Percentiles rank a stretch among this genome's conserved stretches.
Conservation (phyloP, 768 basidiomycete genomes). For the Mrakia gelida region DNA sequence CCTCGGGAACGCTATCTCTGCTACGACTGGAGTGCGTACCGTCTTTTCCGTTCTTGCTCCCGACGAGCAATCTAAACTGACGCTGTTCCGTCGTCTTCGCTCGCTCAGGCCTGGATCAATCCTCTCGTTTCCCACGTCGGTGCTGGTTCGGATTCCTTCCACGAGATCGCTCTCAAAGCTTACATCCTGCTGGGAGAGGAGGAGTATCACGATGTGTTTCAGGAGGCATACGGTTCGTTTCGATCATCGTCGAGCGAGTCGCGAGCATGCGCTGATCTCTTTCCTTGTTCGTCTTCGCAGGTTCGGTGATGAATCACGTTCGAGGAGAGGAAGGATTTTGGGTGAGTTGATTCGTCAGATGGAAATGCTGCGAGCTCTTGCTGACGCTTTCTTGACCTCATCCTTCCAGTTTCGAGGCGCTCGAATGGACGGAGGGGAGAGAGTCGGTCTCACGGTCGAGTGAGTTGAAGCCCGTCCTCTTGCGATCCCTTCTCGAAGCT, state of each 20-base stretch:
- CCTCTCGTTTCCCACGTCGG: conserved; percentile 48
- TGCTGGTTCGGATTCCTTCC: conserved; percentile 93
- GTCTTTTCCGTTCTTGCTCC: no score
- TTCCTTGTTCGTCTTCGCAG: conserved; percentile 36
- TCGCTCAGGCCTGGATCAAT: neutral
- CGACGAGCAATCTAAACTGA: no score
- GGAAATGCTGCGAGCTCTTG: neutral
- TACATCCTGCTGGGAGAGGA: conserved; percentile 69
- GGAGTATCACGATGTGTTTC: conserved; percentile 23
- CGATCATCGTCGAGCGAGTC: neutral
- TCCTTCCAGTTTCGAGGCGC: conserved; percentile 69
- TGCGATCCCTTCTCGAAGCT: neutral
- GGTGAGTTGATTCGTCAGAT: conserved; percentile 50
- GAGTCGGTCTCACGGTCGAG: conserved; percentile 75
- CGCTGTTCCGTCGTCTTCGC: neutral
- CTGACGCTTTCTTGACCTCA: neutral
- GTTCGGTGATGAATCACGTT: conserved; percentile 77
- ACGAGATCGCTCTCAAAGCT: conserved; percentile 61
- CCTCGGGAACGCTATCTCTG: conserved; percentile 80
- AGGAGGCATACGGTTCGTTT: conserved; percentile 16
- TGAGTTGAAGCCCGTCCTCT: conserved; percentile 49
- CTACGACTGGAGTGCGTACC: neutral
- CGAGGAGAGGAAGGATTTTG: conserved; percentile 80
- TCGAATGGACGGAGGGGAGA: conserved; percentile 72
- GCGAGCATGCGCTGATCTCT: conserved; percentile 33